Conservation (phyloP, 169 alveolate species). For the Plasmodium relictum region DNA sequence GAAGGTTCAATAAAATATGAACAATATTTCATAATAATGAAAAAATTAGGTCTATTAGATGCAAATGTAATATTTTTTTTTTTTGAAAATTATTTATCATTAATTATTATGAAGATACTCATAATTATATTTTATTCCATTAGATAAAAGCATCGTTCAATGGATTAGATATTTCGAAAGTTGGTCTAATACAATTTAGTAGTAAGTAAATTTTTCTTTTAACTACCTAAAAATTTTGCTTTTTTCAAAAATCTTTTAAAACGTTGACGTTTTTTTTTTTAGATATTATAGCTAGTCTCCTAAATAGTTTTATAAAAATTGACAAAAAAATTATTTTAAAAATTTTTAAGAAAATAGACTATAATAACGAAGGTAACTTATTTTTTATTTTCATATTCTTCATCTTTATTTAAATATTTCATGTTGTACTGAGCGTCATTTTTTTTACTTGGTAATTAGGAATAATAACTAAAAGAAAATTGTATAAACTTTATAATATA, state of each 20-base stretch:
- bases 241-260: neutral
- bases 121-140: slow-evolving; percentile 1
- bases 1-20: slow-evolving; percentile 67
- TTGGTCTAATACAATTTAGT: slow-evolving; percentile 35
- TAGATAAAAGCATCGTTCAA: slow-evolving; percentile 46
- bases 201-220: slow-evolving; percentile 17
- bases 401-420: neutral
- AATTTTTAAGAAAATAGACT: slow-evolving; percentile 59
- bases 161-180: slow-evolving; percentile 55
- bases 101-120: neutral
- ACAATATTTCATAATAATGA: slow-evolving; percentile 48
- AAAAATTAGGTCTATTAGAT: slow-evolving; percentile 52
- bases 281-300: slow-evolving; percentile 59
- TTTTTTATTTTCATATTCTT: neutral
- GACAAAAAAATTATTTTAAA: slow-evolving; percentile 23
- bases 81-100: neutral
- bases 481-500: slow-evolving; percentile 38
- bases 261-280: neutral
- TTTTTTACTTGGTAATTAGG: slow-evolving; percentile 6
- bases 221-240: neutral
- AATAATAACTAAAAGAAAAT: slow-evolving; percentile 40
- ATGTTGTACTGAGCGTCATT: neutral
- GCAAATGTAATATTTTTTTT: slow-evolving; percentile 35
- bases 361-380: slow-evolving; percentile 44
- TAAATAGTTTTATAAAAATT: slow-evolving; percentile 57